Evolutionary conservation across 495 filamentous ascomycete species (phyloP).

Genomic region (Trichoderma reesei): DNA sequence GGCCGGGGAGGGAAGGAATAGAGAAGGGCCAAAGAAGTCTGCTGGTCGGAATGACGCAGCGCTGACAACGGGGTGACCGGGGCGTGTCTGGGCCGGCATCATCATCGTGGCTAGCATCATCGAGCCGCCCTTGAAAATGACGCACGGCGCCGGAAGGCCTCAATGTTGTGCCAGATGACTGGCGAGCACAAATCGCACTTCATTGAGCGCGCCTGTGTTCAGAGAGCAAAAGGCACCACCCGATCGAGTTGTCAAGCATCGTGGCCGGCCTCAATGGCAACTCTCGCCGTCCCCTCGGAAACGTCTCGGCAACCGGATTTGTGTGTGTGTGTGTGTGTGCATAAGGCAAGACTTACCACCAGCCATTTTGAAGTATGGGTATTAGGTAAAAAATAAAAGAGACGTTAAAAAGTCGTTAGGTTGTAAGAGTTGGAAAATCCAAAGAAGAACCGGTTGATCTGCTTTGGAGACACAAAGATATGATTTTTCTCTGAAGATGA

Average conservation of each 20-base stretch:
- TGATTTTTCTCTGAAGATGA: conserved; percentile 11
- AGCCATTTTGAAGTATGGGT: conserved; percentile 30
- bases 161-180: too few species aligned
- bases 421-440: conserved; percentile 18
- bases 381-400: conserved; percentile 13
- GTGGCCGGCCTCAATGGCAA: conserved; percentile 4
- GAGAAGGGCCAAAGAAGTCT: background rate
- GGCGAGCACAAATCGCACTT: background rate
- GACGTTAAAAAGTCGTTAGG: conserved; percentile 13
- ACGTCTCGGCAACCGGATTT: conserved; percentile 1
- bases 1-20: background rate
- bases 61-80: background rate
- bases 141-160: background rate
- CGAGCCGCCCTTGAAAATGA: background rate
- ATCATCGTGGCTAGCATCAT: background rate
- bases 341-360: conserved; percentile 27
- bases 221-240: background rate
- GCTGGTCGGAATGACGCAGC: background rate
- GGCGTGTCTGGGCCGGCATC: background rate
- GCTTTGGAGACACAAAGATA: conserved; percentile 37
- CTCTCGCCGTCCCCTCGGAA: background rate
- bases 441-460: conserved; percentile 22
- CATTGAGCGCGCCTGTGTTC: background rate
- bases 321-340: background rate
- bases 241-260: background rate